These are phyloP conservation scores for Puccinellia tenuiflora DNA, from an alignment of 176 grass and related monocot species.

Conservation along the genomic window DNA sequence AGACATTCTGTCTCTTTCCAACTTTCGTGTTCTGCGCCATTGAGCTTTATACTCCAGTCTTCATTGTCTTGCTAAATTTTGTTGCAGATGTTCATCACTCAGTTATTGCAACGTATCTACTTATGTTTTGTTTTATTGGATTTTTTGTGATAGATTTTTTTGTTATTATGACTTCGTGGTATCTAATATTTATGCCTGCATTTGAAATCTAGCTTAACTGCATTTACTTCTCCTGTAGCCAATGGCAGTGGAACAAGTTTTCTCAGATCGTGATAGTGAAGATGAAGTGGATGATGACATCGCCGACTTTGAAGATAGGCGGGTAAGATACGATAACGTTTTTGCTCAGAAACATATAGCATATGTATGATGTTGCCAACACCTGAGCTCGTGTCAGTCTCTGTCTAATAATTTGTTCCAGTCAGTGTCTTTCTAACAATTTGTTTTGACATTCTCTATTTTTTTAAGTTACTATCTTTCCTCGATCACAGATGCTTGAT, in stretches of 20 bases:
- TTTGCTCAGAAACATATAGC: neutral
- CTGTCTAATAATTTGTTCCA: neutral
- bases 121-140: neutral
- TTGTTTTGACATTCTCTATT: neutral
- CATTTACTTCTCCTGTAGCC: slow-evolving; percentile 56
- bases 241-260: slow-evolving; percentile 90
- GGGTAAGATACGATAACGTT: slow-evolving; percentile 54
- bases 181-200: neutral
- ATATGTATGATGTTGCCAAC: neutral
- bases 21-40: neutral
- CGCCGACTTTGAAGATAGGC: slow-evolving; percentile 88
- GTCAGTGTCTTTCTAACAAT: neutral
- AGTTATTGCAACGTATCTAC: neutral
- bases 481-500: slow-evolving; percentile 83
- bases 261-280: slow-evolving; percentile 94
- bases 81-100: neutral
- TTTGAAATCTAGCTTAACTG: slow-evolving; percentile 23
- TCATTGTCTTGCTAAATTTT: slow-evolving; percentile 11
- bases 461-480: neutral
- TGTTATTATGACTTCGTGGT: neutral
- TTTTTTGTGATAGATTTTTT: neutral
- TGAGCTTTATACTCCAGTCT: neutral
- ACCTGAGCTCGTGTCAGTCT: neutral
- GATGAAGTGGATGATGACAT: slow-evolving; percentile 97
- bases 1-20: neutral